A percentile compares a stretch with the other conserved stretches of the same genome.
phyloP scores from a whole-genome alignment of 2,329 filamentous ascomycete species.

The Monosporascus sp. region DNA sequence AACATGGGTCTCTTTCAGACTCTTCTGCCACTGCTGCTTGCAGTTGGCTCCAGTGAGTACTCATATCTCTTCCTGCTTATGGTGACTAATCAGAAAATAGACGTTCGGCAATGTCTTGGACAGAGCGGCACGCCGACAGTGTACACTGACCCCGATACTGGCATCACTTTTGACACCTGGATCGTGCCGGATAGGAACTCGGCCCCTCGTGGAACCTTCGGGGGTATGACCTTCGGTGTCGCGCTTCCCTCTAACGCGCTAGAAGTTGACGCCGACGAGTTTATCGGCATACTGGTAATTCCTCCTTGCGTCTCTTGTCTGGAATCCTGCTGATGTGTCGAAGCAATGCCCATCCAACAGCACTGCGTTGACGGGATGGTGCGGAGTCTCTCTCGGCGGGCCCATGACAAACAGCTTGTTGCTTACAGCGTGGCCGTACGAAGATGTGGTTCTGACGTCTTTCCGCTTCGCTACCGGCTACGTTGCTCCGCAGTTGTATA shows the following conservation, averaged over 20 bases:
- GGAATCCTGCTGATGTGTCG: constrained; percentile 1
- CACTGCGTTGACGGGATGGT: constrained; percentile 47
- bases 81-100: constrained; percentile 15
- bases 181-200: constrained; percentile 27
- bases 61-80: background rate
- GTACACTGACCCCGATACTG: constrained; percentile 43
- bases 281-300: constrained; percentile 53
- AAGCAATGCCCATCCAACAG: constrained; percentile 42
- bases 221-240: constrained; percentile 48
- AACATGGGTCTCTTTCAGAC: constrained; percentile 19
- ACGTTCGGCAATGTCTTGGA: constrained; percentile 17
- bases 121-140: constrained; percentile 21
- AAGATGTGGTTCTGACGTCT: constrained; percentile 48
- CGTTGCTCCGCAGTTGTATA: constrained; percentile 51
- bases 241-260: constrained; percentile 46
- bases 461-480: constrained; percentile 57
- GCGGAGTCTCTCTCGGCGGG: constrained; percentile 50
- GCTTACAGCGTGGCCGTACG: constrained; percentile 52
- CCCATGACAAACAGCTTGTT: constrained; percentile 55
- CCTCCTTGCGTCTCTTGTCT: background rate
- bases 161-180: constrained; percentile 49
- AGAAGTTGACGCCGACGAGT: constrained; percentile 45
- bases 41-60: constrained; percentile 17
- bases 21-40: constrained; percentile 18
- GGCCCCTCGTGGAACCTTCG: constrained; percentile 28